A percentile compares a stretch with the other conserved stretches of the same genome.
These are phyloP conservation scores for Hyparrhenia diplandra DNA, from an alignment of 176 grass and related monocot species.

Conservation along the genomic window DNA sequence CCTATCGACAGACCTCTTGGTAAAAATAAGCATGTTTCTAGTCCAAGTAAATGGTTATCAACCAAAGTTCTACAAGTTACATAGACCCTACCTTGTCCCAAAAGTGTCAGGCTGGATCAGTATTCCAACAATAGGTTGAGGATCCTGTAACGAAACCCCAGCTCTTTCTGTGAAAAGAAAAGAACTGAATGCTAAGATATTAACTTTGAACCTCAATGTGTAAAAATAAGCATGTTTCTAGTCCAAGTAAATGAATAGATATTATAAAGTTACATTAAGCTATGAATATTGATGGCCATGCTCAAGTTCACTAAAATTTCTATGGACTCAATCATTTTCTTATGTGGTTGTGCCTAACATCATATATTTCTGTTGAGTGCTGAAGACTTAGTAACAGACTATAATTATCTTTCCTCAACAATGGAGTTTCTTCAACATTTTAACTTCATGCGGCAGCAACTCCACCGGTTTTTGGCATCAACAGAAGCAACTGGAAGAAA, in stretches of 20 bases:
- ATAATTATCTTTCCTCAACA: slow-evolving; percentile 15
- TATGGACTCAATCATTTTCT: slow-evolving; percentile 19
- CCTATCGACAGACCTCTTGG: not conserved
- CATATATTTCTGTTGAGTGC: too few species aligned
- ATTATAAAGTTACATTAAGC: not conserved
- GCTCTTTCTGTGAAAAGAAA: slow-evolving; percentile 46
- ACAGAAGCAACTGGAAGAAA: slow-evolving; percentile 9
- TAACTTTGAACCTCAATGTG: slow-evolving; percentile 4
- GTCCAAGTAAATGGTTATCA: too few species aligned
- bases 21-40: too few species aligned
- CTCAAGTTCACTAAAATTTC: not conserved
- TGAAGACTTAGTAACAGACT: too few species aligned
- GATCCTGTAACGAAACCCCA: slow-evolving; percentile 51
- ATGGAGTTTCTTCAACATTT: slow-evolving; percentile 11
- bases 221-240: slow-evolving; percentile 13
- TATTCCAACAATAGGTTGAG: slow-evolving; percentile 91
- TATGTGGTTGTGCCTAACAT: not conserved
- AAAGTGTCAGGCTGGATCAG: slow-evolving; percentile 66
- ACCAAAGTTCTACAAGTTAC: slow-evolving; percentile 8
- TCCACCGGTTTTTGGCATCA: not conserved
- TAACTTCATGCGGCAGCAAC: not conserved
- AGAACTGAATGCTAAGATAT: not conserved
- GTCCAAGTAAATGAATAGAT: slow-evolving; percentile 8
- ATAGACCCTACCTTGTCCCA: slow-evolving; percentile 61
- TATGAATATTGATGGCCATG: not conserved